Evolutionary conservation across 1,284 basidiomycete species (phyloP), one percentile per base, ranked within the genome.

Genomic region (Pascua sp.): DNA sequence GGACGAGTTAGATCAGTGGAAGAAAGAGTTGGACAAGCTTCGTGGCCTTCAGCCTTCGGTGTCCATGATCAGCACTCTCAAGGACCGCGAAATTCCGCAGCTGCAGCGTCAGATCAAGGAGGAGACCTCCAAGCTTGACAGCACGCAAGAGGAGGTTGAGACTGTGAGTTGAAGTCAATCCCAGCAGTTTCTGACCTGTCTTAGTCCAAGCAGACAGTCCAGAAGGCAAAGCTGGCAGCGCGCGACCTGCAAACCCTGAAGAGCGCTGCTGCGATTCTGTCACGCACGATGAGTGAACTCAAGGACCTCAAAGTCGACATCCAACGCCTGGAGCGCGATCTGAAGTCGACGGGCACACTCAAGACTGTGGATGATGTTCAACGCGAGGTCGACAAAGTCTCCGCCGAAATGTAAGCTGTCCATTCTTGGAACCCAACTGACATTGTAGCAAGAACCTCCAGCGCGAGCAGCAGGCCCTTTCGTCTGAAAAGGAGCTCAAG

Each of bases 301-400:
- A 82, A 84, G 40, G 83, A 83, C 18, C 80, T 92, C 24, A 80
- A 82, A 55, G 76, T 81, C 42, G 89, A 91, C 47, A 83, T 89
- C 42, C 61, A 75, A n/a, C 77, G 80, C 46, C 78, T 91, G 42
- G 89, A 95, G 73, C 79, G 79, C 40, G 85, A 88, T 42, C 80
- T 97, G 11, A 78, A 82, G 18, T 78, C 82, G 5, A 85, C 85
- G 1, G 92, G 91, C 2, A 87, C 86, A 12, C 83, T 84, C 8
- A 90, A 86, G 75, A 92, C 91, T 0, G 83, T 85, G 1, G 89
- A 91, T 49, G 91, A 93, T 51, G 86, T 96, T 3, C 89, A 95
- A 71, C 77, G 70, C 24, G 86, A 93, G 67, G 79, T 94, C 8
- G 84, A 88, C 53, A 76, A 77, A 5, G 67, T 92, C 39, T 80